Evolutionary conservation across 176 grass and related monocot genomes (phyloP), one percentile per base, ranked within the genome.

Genomic region (Ensete glaucum): DNA sequence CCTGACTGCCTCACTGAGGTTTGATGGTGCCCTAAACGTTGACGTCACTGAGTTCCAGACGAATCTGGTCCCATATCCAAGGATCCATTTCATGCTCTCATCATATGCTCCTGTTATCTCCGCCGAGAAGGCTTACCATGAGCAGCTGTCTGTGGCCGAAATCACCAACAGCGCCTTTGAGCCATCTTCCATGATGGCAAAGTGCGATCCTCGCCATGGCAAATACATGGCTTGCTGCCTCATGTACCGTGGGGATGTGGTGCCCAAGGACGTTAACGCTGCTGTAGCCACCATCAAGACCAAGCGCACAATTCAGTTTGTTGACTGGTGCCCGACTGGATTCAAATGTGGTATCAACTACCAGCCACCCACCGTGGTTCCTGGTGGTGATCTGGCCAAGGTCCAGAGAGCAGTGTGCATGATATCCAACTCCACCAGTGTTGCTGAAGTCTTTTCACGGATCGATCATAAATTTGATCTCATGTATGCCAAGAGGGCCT

Each of bases 401-500:
- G 65, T 68, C 26, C 65, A 68, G 65, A 34, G 22, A 23, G 23
- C 65, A 14, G 65, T 68, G 9, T 68, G 65, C 65, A 68, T 68
- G 65, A 68, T 68, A 20, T 68, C 65, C 15, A 68, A 68, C 65
- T 68, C 65, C 22, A 68, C 65, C 25, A 68, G 65, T 27, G 65
- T 68, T 27, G 65, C 22, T 25, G 65, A 68, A 68, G 65, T 68
- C 11, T 68, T 68, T 23, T 68, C 65, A 34, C 22, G 65, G 22
- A 68, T 68, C 15, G 65, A 68, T 23, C 65, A 68, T 16, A 68
- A 68, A 23, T 68, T 68, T 43, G 65, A 68, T 43, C 65, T 68
- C 65, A 68, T 68, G 65, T 68, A 68, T 27, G 22, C 65, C 1
- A 68, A 68, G 65, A 9, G 65, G 1, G 65, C 65, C 23, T 68